Base-by-base conservation (phyloP, 2,329 filamentous ascomycete species). In the Thelonectria blattea region DNA sequence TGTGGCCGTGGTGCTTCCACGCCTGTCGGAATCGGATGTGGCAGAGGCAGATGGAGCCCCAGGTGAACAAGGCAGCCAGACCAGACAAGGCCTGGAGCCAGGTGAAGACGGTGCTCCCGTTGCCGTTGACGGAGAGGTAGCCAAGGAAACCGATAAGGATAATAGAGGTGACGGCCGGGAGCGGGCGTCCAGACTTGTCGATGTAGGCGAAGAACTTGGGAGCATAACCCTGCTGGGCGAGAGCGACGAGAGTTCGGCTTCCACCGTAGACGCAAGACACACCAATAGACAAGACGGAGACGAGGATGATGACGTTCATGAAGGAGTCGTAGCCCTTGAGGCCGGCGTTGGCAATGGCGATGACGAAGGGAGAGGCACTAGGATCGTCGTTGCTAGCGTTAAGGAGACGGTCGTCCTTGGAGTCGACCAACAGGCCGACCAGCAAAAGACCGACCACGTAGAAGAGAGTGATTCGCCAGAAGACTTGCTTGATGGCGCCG, bases 401-500 rank as follows among this genome's bases (percentile, higher is more conserved):
- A 9, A 86, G 74, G 1, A 88, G 78, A 34, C 76, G 73, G 0
- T 66, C 37, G 37, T 86, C 83, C 20, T 78, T 72, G 52, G 79
- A 81, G 52, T 75, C 73, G 39, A 85, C 74, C 5, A 85, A 71
- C 5, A 86, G 75, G 14, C 83, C 83, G 15, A 85, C 78, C 11
- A 85, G 80, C 53, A 82, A 76, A 14, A 85, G 76, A 37, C 81
- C 81, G 3, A 85, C 74, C 48, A 85, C 74, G 63, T 85, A 85
- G 65, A 85, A 85, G 62, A 85, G 71, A 0, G 80, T 83, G 61
- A 85, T 85, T 65, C 83, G 81, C 82, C 83, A 85, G 60, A 85
- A 85, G 32, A 85, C 91, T 72, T 96, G 92, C 79, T 95, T 96
- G 69, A 94, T 88, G 5, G 93, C 93, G 2, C 87, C 88, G 0